Conservation (phyloP, 192 early-diverging fungal species). For the Backusella luteola region DNA sequence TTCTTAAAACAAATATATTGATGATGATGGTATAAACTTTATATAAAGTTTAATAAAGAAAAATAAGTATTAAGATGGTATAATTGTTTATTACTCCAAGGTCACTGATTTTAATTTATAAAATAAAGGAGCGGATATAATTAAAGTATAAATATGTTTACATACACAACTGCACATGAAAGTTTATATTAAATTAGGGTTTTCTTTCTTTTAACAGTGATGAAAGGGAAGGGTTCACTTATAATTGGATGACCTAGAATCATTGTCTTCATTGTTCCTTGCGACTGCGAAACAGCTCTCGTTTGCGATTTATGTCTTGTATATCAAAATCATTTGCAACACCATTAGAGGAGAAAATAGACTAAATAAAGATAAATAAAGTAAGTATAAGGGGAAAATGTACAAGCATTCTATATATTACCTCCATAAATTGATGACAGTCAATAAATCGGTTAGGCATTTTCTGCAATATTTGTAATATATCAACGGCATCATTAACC, state of each 20-base stretch:
- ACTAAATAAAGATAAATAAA: not conserved
- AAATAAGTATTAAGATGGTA: not conserved
- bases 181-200: not conserved
- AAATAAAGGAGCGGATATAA: not conserved
- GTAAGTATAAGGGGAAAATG: not conserved
- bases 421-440: constrained; percentile 58
- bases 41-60: not conserved
- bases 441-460: constrained; percentile 56
- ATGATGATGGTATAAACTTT: not conserved
- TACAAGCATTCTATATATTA: not conserved
- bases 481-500: constrained; percentile 52
- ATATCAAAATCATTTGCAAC: constrained; percentile 3
- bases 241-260: not conserved
- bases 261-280: not conserved
- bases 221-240: not conserved
- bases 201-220: not conserved
- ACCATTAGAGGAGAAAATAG: constrained; percentile 7
- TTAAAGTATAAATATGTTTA: constrained; percentile 4
- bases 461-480: constrained; percentile 54
- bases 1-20: not conserved
- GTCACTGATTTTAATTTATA: not conserved
- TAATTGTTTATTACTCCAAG: not conserved
- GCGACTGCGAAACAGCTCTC: constrained; percentile 2
- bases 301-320: constrained; percentile 6
- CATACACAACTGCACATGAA: not conserved